A percentile compares a stretch with the other conserved stretches of the same genome.
Evolutionary conservation across 805 yeast genomes (phyloP).

Genomic region (Candida tammaniensis): DNA sequence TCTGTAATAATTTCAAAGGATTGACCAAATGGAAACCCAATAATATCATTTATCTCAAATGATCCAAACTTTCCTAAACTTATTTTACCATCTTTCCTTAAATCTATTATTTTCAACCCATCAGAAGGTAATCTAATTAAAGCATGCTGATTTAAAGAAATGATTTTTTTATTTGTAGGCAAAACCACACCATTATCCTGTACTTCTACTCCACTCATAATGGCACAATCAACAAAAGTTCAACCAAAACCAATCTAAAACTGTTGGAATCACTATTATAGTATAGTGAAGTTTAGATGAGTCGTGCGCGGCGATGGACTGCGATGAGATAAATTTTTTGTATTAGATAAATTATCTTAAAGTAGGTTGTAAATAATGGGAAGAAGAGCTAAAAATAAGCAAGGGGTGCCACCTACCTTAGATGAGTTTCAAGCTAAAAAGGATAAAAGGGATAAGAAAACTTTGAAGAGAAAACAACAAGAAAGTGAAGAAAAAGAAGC

Average conservation of each 20-base stretch:
- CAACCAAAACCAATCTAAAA: too few relatives aligned
- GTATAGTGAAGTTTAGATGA: too few relatives aligned
- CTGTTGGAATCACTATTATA: too few relatives aligned
- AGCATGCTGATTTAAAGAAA: conserved; percentile 47
- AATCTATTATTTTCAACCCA: conserved; percentile 67
- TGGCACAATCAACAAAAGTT: too few relatives aligned
- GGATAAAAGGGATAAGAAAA: conserved; percentile 33
- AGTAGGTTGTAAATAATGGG: too few relatives aligned
- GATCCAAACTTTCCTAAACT: conserved; percentile 90
- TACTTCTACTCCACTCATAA: too few relatives aligned
- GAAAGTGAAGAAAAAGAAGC: conserved; percentile 13
- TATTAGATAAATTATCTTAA: too few relatives aligned
- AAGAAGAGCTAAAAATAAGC: conserved; percentile 89
- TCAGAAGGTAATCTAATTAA: conserved; percentile 80
- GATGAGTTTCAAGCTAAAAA: conserved; percentile 68
- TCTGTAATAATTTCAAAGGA: conserved; percentile 79
- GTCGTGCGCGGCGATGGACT: too few relatives aligned
- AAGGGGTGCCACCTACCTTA: conserved; percentile 84
- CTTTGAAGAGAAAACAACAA: conserved; percentile 23
- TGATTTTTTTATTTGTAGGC: conserved; percentile 6
- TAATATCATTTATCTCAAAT: conserved; percentile 66
- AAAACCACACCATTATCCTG: too few relatives aligned
- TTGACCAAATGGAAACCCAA: conserved; percentile 85
- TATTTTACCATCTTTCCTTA: conserved; percentile 58
- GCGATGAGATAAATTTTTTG: conserved; percentile 9